Conservation (phyloP, 495 filamentous ascomycete species). For the Penicillium chermesinum region DNA sequence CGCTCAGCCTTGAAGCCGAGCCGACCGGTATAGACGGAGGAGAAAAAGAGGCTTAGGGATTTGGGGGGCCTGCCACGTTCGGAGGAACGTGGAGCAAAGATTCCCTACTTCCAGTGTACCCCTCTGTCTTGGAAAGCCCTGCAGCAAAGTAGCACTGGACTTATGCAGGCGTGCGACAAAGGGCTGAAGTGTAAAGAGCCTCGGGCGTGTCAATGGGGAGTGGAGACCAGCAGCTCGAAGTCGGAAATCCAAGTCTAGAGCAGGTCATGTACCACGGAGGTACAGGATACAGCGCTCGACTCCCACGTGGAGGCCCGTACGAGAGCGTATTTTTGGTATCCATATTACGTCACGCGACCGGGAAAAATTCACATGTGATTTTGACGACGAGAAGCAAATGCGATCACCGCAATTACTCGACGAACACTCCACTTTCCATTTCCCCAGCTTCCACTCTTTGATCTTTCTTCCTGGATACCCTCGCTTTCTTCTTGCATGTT, state of each 20-base stretch:
- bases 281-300: not conserved
- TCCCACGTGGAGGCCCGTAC: not conserved
- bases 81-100: not conserved
- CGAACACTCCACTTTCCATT: slow-evolving; percentile 13
- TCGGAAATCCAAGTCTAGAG: not conserved
- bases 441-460: slow-evolving; percentile 20
- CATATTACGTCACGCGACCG: slow-evolving; percentile 38
- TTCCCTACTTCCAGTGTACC: not conserved
- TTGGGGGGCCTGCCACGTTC: not conserved
- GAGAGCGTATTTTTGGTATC: slow-evolving; percentile 28
- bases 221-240: not conserved
- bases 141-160: not conserved
- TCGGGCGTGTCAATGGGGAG: not conserved
- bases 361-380: slow-evolving; percentile 42
- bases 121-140: not conserved
- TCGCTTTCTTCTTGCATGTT: too few species aligned
- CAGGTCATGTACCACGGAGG: not conserved
- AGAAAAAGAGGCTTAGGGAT: not conserved
- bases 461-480: not conserved
- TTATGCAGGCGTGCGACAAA: too few species aligned
- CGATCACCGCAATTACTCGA: slow-evolving; percentile 1
- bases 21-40: slow-evolving; percentile 6
- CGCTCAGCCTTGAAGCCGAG: slow-evolving; percentile 4
- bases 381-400: slow-evolving; percentile 1
- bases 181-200: not conserved